phyloP scores from a whole-genome alignment of 2,329 filamentous ascomycete species.

The Phialocephala subalpina region DNA sequence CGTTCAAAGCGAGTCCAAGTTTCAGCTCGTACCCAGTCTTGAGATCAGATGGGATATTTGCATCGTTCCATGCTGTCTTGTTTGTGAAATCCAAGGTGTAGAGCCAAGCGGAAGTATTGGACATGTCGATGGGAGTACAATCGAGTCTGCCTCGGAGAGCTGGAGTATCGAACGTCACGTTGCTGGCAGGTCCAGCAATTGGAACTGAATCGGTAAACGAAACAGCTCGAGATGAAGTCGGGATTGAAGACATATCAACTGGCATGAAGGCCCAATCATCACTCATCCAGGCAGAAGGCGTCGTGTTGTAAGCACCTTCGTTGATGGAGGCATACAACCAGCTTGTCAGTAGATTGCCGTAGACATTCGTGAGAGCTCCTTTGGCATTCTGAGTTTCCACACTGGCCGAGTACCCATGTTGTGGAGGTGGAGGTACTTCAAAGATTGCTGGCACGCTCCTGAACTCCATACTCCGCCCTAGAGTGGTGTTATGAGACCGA shows the following conservation, averaged over 20 bases:
- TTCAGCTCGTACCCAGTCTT: slow-evolving; percentile 30
- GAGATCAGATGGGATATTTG: slow-evolving; percentile 22
- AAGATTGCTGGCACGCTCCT: slow-evolving; percentile 28
- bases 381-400: slow-evolving; percentile 19
- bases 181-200: slow-evolving; percentile 6
- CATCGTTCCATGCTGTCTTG: slow-evolving; percentile 13
- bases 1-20: background rate
- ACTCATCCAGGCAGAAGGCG: slow-evolving; percentile 23
- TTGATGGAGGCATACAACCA: slow-evolving; percentile 23
- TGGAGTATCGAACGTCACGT: slow-evolving; percentile 23
- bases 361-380: slow-evolving; percentile 21
- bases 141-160: slow-evolving; percentile 24
- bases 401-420: background rate
- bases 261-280: slow-evolving; percentile 29
- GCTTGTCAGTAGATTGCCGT: slow-evolving; percentile 20
- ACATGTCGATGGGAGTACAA: slow-evolving; percentile 29
- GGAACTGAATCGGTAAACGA: background rate
- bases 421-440: slow-evolving; percentile 10
- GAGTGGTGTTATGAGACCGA: slow-evolving; percentile 6
- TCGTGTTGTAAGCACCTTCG: slow-evolving; percentile 14
- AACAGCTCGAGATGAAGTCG: background rate
- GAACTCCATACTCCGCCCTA: slow-evolving; percentile 19
- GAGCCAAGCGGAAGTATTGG: slow-evolving; percentile 28
- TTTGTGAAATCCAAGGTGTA: slow-evolving; percentile 25
- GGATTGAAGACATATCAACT: background rate